Conservation (phyloP, 371 early-diverging fungal genomes). For the Mortierella sp. region DNA sequence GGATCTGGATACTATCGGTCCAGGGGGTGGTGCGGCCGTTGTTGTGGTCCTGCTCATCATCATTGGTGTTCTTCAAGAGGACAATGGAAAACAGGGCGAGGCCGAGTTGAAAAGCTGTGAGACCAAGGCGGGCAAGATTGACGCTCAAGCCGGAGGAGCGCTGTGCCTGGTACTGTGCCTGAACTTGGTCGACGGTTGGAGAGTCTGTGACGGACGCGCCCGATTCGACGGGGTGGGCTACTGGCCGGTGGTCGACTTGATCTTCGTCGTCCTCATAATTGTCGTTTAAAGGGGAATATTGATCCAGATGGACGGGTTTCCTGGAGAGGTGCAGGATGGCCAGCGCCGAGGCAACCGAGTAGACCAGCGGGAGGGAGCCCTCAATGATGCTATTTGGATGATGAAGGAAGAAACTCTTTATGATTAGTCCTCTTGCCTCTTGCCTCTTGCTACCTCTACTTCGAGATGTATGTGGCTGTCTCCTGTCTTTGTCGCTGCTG, state of each 20-base stretch:
- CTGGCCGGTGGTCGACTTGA: conserved; percentile 7
- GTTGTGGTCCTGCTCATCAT: conserved; percentile 12
- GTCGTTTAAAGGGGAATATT: conserved; percentile 32
- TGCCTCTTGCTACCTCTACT: background rate
- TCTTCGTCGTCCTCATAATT: conserved; percentile 19
- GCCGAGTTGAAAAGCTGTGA: conserved; percentile 42
- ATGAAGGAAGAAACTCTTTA: background rate
- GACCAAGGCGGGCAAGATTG: conserved; percentile 45
- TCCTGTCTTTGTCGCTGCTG: background rate
- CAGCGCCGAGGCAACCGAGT: conserved; percentile 28
- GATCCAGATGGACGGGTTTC: conserved; percentile 50
- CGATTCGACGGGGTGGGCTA: background rate
- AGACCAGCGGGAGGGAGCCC: conserved; percentile 41
- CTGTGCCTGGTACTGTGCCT: conserved; percentile 41
- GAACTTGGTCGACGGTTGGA: conserved; percentile 31
- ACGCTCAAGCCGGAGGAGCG: conserved; percentile 39
- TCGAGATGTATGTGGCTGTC: background rate
- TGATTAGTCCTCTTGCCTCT: background rate
- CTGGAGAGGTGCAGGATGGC: conserved; percentile 34
- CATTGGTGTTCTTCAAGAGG: conserved; percentile 19
- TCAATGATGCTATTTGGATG: conserved; percentile 21
- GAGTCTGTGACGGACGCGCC: background rate
- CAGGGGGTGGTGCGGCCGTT: conserved; percentile 10
- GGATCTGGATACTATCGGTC: conserved; percentile 19
- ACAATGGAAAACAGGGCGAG: conserved; percentile 35